Evolutionary conservation across 495 filamentous ascomycete genomes (phyloP).

Genomic region (Talaromyces trachyspermus): DNA sequence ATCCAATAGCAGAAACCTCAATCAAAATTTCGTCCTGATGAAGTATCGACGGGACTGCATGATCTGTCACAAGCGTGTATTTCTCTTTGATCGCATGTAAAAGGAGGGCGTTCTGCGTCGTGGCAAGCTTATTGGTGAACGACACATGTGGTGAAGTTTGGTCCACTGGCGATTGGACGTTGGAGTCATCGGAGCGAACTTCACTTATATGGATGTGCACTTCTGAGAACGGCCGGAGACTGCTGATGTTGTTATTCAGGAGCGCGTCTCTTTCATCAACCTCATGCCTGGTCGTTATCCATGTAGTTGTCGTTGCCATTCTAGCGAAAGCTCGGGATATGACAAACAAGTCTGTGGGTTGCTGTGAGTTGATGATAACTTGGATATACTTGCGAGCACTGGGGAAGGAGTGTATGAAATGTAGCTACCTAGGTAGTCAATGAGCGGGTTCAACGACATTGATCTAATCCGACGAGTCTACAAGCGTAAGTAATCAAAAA

Average conservation of each 20-base stretch:
- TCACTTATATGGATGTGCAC: not conserved
- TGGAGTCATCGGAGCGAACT: too few species aligned
- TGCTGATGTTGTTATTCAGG: not conserved
- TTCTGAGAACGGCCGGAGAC: not conserved
- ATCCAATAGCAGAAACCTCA: constrained; percentile 48
- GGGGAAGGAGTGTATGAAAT: too few species aligned
- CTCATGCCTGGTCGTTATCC: too few species aligned
- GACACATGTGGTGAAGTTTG: not conserved
- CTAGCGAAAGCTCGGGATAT: too few species aligned
- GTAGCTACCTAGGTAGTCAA: too few species aligned
- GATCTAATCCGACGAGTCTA: too few species aligned
- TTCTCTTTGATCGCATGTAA: constrained; percentile 29
- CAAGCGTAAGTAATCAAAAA: too few species aligned
- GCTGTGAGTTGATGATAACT: too few species aligned
- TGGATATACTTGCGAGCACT: too few species aligned
- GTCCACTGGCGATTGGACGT: not conserved
- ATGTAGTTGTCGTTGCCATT: constrained; percentile 2
- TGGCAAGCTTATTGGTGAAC: not conserved
- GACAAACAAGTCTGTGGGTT: too few species aligned
- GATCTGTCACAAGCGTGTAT: constrained; percentile 36
- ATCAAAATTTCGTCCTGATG: constrained; percentile 48
- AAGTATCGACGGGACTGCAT: constrained; percentile 40
- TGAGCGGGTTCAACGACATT: too few species aligned
- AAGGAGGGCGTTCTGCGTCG: constrained; percentile 27
- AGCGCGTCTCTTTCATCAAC: not conserved